Evolutionary conservation across 352 stramenopile genomes (phyloP), one percentile per base, ranked within the genome.

Genomic region (Phytophthora boehmeriae): DNA sequence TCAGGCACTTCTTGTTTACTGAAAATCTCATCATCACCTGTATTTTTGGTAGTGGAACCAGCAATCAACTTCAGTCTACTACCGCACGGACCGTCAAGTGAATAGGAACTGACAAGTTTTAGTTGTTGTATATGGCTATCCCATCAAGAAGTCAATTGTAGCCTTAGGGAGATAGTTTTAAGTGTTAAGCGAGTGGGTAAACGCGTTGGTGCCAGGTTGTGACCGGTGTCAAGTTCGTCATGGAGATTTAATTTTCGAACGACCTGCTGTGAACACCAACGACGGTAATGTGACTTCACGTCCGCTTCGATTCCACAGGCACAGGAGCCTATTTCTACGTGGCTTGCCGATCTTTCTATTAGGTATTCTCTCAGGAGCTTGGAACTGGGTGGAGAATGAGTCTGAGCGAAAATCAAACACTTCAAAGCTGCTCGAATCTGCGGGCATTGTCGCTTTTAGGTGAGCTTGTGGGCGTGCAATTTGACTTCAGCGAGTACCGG

Each of bases 401-500:
- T 9, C 5, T 66, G 9, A 41, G 58, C n/a, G 19, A 28, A 9
- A 63, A 54, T 16, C 13, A 19, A 47, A 17, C 64, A 1, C 19
- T 63, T n/a, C 20, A 8, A 36, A 45, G 20, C 6, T 66, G 48
- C 13, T 42, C 58, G 2, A 66, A 66, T 5, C 19, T 66, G 23
- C 32, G 39, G 43, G 48, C 59, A 25, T 55, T 66, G 42, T 42
- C 19, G 14, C 11, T 66, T 0, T 55, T 36, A 46, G 57, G 39
- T 28, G 28, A 47, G 16, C 25, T 47, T 2, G 50, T 47, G 6
- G 36, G 58, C 13, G 25, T 68, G 32, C 51, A 39, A 1, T 22
- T 67, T 8, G 22, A 67, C 39, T 62, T 67, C 36, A 67, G 53
- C 8, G 51, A 57, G 27, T 63, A 53, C 30, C 52, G 16, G n/a